A percentile compares a stretch with the other conserved stretches of the same genome.
Evolutionary conservation across 257 asterid species (phyloP).

Genomic region (Hygrophila difformis): DNA sequence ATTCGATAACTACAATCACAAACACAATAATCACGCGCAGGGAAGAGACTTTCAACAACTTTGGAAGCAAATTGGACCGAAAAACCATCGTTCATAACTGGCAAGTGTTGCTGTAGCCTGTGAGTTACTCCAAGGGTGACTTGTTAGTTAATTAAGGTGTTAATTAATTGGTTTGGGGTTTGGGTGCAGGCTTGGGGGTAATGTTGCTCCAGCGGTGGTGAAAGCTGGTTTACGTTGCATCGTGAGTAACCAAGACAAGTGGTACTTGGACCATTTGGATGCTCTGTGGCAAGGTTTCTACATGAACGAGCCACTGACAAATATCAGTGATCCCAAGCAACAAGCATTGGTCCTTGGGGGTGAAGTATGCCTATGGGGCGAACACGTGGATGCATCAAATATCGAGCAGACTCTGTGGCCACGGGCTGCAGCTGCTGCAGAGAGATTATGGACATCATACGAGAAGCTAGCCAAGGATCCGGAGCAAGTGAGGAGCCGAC

Average conservation of each 20-base stretch:
- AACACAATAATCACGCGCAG: too few species aligned
- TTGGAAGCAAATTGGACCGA: constrained; percentile 73
- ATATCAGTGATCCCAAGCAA: constrained; percentile 56
- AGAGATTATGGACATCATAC: constrained; percentile 79
- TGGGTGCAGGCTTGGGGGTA: constrained; percentile 80
- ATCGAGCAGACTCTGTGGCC: constrained; percentile 94
- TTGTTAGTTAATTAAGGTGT: too few species aligned
- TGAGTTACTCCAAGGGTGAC: too few species aligned
- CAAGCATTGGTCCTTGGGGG: constrained; percentile 79
- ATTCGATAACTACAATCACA: constrained; percentile 7
- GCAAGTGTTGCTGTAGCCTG: too few species aligned
- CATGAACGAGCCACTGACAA: constrained; percentile 70
- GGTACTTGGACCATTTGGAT: constrained; percentile 86
- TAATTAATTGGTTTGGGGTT: too few species aligned
- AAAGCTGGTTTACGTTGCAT: constrained; percentile 80
- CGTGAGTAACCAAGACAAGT: constrained; percentile 88
- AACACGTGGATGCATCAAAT: constrained; percentile 65
- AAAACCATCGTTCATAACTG: constrained; percentile 87
- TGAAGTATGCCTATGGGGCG: constrained; percentile 91
- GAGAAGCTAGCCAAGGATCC: constrained; percentile 56
- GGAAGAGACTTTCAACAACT: constrained; percentile 95
- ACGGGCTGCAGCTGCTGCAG: constrained; percentile 97
- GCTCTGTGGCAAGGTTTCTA: constrained; percentile 77
- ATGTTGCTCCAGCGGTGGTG: constrained; percentile 65
- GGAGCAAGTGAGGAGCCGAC: constrained; percentile 33